Evolutionary conservation across 2,329 filamentous ascomycete species (phyloP), one percentile per base, ranked within the genome.

Genomic region (Sarocladium brachiariae): DNA sequence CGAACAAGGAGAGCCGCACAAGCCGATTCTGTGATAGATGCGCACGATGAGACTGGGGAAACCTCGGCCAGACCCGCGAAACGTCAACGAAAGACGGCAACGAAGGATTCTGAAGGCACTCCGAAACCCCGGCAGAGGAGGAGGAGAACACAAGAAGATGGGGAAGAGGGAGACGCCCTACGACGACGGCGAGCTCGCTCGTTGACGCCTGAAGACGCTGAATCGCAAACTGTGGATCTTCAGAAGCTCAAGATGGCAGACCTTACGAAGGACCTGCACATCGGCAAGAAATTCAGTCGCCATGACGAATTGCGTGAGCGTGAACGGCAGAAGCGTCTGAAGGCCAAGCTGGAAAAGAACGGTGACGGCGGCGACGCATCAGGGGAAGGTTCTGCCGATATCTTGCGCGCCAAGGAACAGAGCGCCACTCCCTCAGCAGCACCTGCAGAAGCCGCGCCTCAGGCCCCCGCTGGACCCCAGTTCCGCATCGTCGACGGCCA

Each of bases 281-380:
- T 85, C 51, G 88, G 88, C 52, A 87, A 86, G 63, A 83, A 85
- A 53, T 91, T 89, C 51, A 84, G 83, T 59, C 78, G 84, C 2
- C 86, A 89, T 57, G 81, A 83, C 58, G 82, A 86, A 59, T 83
- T 93, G 58, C 80, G 82, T 37, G 76, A 83, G 56, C 81, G 87
- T 38, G 78, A 88, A 67, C 70, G 77, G 48, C 69, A 73, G 50
- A 59, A 59, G n/a, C 63, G 63, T 19, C 43, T 64, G 18, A 67
- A 64, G 49, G 52, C 58, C 13, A 69, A 66, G 51, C 48, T 58
- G 9, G 57, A 55, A 23, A 62, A 61, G 24, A 59, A 60, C 25
- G 53, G 54, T 19, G 64, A 57, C 18, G 31, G 18, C 18, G 5
- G 18, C 25, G 61, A 53, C n/a, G 50, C 53, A 10, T 54, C 55